Evolutionary conservation across 2,329 filamentous ascomycete genomes (phyloP), one percentile per base, ranked within the genome.

Genomic region (Aspergillaceae sp.): DNA sequence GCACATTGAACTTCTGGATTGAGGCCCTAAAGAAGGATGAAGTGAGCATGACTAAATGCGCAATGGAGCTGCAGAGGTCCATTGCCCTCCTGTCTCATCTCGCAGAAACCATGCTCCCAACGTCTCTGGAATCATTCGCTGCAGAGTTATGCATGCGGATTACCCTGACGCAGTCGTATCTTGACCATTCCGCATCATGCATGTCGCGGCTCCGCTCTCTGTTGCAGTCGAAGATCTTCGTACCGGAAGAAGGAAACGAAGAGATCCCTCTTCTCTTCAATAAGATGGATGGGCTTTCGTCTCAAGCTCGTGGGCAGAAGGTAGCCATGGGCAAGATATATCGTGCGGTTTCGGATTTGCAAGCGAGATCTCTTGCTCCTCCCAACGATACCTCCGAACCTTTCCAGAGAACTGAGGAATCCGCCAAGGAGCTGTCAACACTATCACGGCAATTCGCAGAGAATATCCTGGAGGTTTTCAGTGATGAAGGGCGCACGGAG

Each of bases 1-100:
- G 89, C 47, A 86, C 87, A 0, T 70, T 97, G 42, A 95, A 95
- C 60, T 79, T 78, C 46, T 95, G 89, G 80, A 86, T 97, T 47
- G 90, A 96, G 53, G 81, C 81, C 4, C 65, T 96, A 45, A 83
- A 88, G 52, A 82, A 82, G 44, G 89, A 94, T 55, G 89, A 95
- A 46, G 71, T 97, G 42, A 89, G 89, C 66, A 86, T 91, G 67
- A 81, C 84, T 63, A 84, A 87, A 57, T 89, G 89, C 60, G 83
- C 86, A 0, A 80, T 80, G 27, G 87, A 94, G 61, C 73, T 97
- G 34, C 83, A 91, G 58, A 81, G 86, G 45, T 91, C 87, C 5
- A 86, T 94, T 55, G 86, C 88, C 44, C 77, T 96, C 45, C 83
- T 96, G 75, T 79, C 80, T n/a, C 89, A 96, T 63, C 77, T 96